A percentile compares a stretch with the other conserved stretches of the same genome.
phyloP scores from a whole-genome alignment of 1,284 basidiomycete species.

The Trichosporon ovoides region DNA sequence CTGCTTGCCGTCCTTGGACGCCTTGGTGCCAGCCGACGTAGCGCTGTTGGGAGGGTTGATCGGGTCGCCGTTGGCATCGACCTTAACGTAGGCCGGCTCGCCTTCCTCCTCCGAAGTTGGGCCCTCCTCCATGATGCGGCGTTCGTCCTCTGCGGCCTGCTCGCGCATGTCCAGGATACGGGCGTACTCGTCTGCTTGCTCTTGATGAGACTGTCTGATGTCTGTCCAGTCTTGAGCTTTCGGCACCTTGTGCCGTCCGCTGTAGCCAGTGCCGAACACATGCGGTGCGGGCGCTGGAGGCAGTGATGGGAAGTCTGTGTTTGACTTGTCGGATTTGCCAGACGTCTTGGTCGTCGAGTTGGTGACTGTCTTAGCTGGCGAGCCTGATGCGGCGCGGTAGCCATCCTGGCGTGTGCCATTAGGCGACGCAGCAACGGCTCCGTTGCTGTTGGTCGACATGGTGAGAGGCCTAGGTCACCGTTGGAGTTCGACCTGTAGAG shows the following conservation, averaged over 20 bases:
- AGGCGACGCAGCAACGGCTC: not conserved
- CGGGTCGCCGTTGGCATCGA: not conserved
- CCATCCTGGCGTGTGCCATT: not conserved
- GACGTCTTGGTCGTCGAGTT: no score
- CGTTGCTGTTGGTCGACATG: not conserved
- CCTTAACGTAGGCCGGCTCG: not conserved
- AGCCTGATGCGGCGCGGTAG: not conserved
- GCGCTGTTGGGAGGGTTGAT: not conserved
- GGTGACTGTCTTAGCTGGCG: not conserved
- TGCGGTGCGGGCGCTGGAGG: constrained; percentile 43
- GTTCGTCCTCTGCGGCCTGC: not conserved
- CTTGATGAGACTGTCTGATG: constrained; percentile 36
- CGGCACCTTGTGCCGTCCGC: constrained; percentile 45
- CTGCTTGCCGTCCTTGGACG: not conserved
- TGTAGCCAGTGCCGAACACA: constrained; percentile 41
- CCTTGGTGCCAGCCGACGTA: not conserved
- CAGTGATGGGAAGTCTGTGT: constrained; percentile 32
- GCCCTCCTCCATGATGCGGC: constrained; percentile 9
- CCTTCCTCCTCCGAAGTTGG: not conserved
- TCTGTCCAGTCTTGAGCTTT: constrained; percentile 47
- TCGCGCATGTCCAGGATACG: constrained; percentile 45
- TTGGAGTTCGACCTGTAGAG: not conserved
- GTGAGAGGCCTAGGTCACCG: not conserved
- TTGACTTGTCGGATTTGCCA: no score
- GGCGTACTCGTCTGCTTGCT: constrained; percentile 42